A percentile compares a stretch with the other conserved stretches of the same genome.
Conservation (phyloP, 441 rosid species). For the Hura crepitans region DNA sequence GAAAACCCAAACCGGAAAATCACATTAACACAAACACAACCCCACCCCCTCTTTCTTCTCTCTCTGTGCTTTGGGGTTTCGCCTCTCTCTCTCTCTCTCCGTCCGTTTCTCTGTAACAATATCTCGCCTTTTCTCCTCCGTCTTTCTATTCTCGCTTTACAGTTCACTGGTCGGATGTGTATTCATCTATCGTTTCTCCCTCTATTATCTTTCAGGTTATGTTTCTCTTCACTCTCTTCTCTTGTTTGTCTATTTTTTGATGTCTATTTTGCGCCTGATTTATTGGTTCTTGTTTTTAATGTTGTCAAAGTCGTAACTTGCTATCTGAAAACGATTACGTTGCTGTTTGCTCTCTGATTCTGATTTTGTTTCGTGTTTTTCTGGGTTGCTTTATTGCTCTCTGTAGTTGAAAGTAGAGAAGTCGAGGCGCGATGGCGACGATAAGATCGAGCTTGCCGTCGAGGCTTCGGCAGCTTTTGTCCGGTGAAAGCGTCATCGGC, state of each 20-base stretch:
- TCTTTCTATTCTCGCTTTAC: slow-evolving; percentile 1
- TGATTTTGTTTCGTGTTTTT: background rate
- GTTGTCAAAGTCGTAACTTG: background rate
- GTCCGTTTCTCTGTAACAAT: slow-evolving; percentile 7
- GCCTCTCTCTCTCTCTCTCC: slow-evolving; percentile 19
- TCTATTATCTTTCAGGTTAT: slow-evolving; percentile 31
- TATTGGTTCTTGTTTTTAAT: slow-evolving; percentile 4
- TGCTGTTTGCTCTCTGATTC: slow-evolving; percentile 19
- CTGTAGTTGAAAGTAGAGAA: slow-evolving; percentile 39
- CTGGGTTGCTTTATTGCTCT: background rate
- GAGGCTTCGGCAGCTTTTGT: slow-evolving; percentile 81
- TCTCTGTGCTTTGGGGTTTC: slow-evolving; percentile 38
- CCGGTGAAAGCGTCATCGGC: slow-evolving; percentile 76
- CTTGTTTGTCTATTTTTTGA: background rate
- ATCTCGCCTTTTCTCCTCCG: background rate
- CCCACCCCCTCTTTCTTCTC: slow-evolving; percentile 2
- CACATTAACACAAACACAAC: slow-evolving; percentile 14
- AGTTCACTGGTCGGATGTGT: slow-evolving; percentile 39
- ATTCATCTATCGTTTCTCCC: slow-evolving; percentile 28
- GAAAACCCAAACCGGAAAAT: background rate
- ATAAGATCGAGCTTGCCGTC: slow-evolving; percentile 89
- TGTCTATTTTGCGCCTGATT: slow-evolving; percentile 28
- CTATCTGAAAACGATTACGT: slow-evolving; percentile 9
- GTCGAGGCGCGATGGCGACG: slow-evolving; percentile 60
- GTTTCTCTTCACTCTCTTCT: slow-evolving; percentile 18